Evolutionary conservation across 257 asterid genomes (phyloP), one percentile per base, ranked within the genome.

Genomic region (Gardenia jasminoides): DNA sequence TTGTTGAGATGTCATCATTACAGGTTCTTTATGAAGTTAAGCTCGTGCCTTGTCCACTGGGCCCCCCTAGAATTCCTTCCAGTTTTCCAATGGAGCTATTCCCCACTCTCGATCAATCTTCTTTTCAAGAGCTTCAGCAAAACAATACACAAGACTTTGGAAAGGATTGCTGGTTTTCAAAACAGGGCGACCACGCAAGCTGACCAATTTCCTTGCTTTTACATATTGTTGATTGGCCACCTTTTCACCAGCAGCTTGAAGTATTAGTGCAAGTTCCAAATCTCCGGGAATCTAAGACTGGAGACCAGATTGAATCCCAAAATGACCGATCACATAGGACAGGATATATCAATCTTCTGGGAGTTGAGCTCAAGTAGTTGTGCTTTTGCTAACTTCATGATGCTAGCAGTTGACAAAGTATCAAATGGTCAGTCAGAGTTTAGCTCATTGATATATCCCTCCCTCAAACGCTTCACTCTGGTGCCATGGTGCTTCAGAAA

Each of bases 171-270:
- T 90, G 2, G 15, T 64, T 31, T 73, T 52, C 0, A 83, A 83
- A 76, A 83, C 73, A 26, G 33, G 41, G 62, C 66, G 50, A 0
- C 86, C 81, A 15, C 87, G 81, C 76, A 61, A 72, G 39, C 56
- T 19, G n/a, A 84, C 81, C 41, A 84, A 39, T 30, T 67, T 80
- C 13, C 47, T 68, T 10, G 90, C 94, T 4, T 70, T 76, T 30
- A 84, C 86, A 61, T 80, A 88, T 62, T 82, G 82, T 39, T 79
- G 73, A 46, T 75, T 78, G 11, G 86, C 80, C 6, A 90, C 81
- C 26, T 83, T 87, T 78, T 90, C 91, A 10, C 87, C 94, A 30
- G 89, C 85, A 3, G 41, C 41, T 36, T 36, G 41, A 36, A 36
- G 41, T 5, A 36, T 5, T 36, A 36, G 4, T 36, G 41, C 41